These are phyloP conservation scores for Agarophyton chilense DNA, from an alignment of 23 red algal genomes.

Conservation along the genomic window DNA sequence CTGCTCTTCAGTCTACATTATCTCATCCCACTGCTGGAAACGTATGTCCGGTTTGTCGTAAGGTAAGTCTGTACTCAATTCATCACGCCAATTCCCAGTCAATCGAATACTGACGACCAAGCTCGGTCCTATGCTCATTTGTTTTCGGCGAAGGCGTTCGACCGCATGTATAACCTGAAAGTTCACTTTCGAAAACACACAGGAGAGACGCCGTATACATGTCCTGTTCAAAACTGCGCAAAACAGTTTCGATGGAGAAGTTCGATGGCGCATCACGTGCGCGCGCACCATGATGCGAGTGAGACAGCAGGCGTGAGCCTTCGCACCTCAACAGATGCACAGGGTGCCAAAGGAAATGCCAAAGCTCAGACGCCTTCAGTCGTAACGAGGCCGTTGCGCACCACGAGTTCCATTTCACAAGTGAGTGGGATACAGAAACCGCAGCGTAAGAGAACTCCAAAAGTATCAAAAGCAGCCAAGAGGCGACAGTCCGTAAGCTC, in stretches of 20 bases:
- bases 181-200: conserved; percentile 88
- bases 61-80: conserved; percentile 23
- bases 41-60: conserved; percentile 49
- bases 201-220: conserved; percentile 80
- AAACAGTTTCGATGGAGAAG: conserved; percentile 77
- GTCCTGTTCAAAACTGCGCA: conserved; percentile 57
- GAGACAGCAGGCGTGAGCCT: conserved; percentile 14
- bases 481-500: not conserved
- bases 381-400: not conserved
- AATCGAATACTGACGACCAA: not conserved
- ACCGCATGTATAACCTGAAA: conserved; percentile 73
- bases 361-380: not conserved
- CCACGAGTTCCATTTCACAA: not conserved
- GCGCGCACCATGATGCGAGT: conserved; percentile 55
- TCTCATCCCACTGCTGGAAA: conserved; percentile 4
- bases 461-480: not conserved
- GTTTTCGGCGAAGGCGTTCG: conserved; percentile 39
- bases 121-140: not conserved
- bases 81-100: not conserved
- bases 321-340: not conserved
- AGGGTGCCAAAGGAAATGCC: not conserved
- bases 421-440: not conserved
- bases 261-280: conserved; percentile 67
- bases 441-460: conserved; percentile 1
- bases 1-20: not conserved